A percentile compares a stretch with the other conserved stretches of the same genome.
phyloP scores from a whole-genome alignment of 1,284 basidiomycete genomes.

The Cryptococcus sp. region DNA sequence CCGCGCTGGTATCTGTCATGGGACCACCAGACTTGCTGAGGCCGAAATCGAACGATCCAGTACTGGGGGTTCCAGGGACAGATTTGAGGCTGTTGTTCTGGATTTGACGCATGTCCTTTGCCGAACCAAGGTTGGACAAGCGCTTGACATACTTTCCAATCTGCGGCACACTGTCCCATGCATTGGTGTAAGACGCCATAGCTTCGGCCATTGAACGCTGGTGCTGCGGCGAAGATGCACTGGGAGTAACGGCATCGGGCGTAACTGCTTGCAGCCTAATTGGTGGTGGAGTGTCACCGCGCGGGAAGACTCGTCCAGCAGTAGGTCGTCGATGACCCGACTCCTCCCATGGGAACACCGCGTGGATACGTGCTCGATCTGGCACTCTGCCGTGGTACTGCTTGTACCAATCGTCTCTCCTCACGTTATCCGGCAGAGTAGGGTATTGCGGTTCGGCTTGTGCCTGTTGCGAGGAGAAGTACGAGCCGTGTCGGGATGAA shows the following conservation, averaged over 20 bases:
- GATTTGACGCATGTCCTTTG: conserved; percentile 4
- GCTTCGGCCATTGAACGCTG: conserved; percentile 53
- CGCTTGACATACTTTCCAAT: conserved; percentile 73
- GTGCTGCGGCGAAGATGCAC: not conserved
- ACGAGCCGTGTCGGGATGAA: conserved; percentile 45
- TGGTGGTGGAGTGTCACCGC: conserved; percentile 61
- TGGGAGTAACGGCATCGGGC: conserved; percentile 32
- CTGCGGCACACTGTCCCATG: conserved; percentile 77
- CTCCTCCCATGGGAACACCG: conserved; percentile 93
- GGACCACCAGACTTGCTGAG: conserved; percentile 3
- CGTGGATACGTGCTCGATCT: conserved; percentile 69
- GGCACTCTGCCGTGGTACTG: conserved; percentile 59
- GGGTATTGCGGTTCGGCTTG: conserved; percentile 42
- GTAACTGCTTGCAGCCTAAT: conserved; percentile 11
- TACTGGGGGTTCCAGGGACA: conserved; percentile 30
- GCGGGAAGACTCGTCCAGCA: conserved; percentile 76
- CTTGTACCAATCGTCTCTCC: conserved; percentile 56
- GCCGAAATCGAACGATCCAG: conserved; percentile 8
- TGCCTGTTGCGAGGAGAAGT: conserved; percentile 22
- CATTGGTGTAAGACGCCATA: conserved; percentile 69
- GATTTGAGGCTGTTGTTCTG: conserved; percentile 22
- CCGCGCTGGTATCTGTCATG: conserved; percentile 30
- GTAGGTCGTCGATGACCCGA: conserved; percentile 58
- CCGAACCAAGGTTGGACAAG: conserved; percentile 53
- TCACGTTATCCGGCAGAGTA: conserved; percentile 42